phyloP scores from a whole-genome alignment of 2,329 filamentous ascomycete species.

The Pseudogymnoascus sp. region DNA sequence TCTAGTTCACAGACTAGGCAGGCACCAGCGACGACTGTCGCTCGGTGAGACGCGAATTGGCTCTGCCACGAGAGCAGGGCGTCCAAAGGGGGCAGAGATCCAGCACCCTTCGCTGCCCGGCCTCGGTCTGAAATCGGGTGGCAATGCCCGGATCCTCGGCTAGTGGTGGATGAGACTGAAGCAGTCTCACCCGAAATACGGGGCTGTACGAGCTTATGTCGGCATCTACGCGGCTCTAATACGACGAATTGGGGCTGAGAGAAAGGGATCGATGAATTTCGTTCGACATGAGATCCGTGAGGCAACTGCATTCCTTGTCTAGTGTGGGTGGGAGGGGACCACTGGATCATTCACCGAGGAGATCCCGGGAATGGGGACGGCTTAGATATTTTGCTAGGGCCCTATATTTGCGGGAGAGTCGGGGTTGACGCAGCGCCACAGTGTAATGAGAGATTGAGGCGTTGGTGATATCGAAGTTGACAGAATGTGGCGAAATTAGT shows the following conservation, averaged over 20 bases:
- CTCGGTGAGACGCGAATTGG: not conserved
- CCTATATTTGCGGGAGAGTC: not conserved
- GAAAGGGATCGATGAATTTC: not conserved
- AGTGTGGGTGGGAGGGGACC: not conserved
- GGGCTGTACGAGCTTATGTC: not conserved
- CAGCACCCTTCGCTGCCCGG: not conserved
- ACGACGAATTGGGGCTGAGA: not conserved
- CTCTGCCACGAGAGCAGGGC: not conserved
- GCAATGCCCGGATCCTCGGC: not conserved
- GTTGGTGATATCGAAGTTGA: not conserved
- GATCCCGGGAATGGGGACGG: not conserved
- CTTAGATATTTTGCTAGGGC: not conserved
- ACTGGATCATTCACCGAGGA: not conserved
- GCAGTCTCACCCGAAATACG: not conserved
- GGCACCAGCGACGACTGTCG: not conserved
- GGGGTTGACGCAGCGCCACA: not conserved
- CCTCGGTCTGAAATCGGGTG: not conserved
- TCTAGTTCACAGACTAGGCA: not conserved
- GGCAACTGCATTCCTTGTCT: not conserved
- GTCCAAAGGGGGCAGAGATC: not conserved
- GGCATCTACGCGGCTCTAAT: not conserved
- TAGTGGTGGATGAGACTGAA: not conserved
- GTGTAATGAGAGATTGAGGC: not conserved
- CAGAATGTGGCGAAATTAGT: not conserved
- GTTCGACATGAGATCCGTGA: not conserved